Conservation (phyloP, 2,329 filamentous ascomycete genomes). For the Pyrenophora graminea region DNA sequence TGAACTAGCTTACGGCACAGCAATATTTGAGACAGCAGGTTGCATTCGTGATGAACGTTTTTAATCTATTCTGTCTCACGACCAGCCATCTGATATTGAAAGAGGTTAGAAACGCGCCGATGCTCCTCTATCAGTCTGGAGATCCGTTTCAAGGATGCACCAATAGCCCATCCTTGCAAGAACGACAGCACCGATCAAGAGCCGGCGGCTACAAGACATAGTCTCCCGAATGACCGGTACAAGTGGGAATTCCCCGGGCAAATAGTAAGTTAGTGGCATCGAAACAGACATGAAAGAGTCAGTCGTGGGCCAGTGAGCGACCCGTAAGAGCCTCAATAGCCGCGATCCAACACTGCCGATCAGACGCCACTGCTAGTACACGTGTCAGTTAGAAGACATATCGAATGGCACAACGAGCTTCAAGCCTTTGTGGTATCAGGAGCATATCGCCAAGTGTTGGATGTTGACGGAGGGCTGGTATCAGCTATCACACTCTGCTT, state of each 20-base stretch:
- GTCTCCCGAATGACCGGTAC: constrained; percentile 11
- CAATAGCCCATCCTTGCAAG: constrained; percentile 1
- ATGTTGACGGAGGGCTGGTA: not conserved
- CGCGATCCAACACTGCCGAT: constrained; percentile 16
- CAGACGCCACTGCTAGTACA: constrained; percentile 18
- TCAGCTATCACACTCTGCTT: not conserved
- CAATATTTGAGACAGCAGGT: constrained; percentile 1
- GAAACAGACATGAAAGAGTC: constrained; percentile 12
- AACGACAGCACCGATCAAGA: constrained; percentile 11
- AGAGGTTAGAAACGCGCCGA: not conserved
- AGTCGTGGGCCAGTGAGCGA: constrained; percentile 17
- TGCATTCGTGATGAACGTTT: not conserved
- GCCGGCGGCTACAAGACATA: constrained; percentile 22
- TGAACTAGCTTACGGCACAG: constrained; percentile 1
- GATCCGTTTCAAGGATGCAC: not conserved
- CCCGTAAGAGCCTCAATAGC: constrained; percentile 16
- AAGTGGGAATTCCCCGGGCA: constrained; percentile 13
- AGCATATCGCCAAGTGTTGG: constrained; percentile 13
- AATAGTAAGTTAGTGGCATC: constrained; percentile 18
- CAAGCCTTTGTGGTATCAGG: constrained; percentile 19
- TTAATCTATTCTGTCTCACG: not conserved
- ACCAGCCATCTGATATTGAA: not conserved
- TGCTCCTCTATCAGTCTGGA: not conserved
- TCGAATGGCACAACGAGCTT: constrained; percentile 13
- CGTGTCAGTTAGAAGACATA: constrained; percentile 20